Evolutionary conservation across 805 yeast genomes (phyloP), one percentile per base, ranked within the genome.

Genomic region (Maudiozyma saulgeensis): DNA sequence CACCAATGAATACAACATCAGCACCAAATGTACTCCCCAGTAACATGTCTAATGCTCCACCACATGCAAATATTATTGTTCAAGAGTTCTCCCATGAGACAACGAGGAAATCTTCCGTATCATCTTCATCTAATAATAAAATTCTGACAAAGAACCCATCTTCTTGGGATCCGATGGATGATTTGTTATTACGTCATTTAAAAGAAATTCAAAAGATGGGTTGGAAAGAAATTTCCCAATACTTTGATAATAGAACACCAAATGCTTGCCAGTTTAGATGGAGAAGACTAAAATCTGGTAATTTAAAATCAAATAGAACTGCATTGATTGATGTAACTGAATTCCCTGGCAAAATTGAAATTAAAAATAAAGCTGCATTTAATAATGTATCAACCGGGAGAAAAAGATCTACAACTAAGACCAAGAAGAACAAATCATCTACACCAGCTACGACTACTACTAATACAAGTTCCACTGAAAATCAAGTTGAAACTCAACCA

Each of bases 191-290:
- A 46, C 75, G 93, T 47, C 86, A 83, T 58, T 73, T 87, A 60
- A 87, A 87, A 66, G 96, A 87, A 63, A 80, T 81, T 53, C 86
- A 82, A 63, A 85, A 84, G 62, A 73, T 87, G 56, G 96, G 96
- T 1, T 87, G 96, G 96, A 81, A 87, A 64, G 95, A 87, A 56
- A 87, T 87, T 46, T 82, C 93, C 1, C 75, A 81, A 34, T 85
- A 84, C 60, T 87, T 87, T 65, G 75, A 79, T 41, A 83, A 83
- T 63, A 71, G 96, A 61, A 87, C 96, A 2, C 89, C 95, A 37
- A 87, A 86, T 62, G 95, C 95, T 2, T 86, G 95, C 59, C 95
- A 86, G 68, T 86, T 86, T 62, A 77, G 96, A 57, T 87, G 96
- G 96, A 76, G 96, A 64, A 68, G 96, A 53, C 68, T 81, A 44